Evolutionary conservation across 2,329 filamentous ascomycete species (phyloP).

Genomic region (Penicillium polonicum): DNA sequence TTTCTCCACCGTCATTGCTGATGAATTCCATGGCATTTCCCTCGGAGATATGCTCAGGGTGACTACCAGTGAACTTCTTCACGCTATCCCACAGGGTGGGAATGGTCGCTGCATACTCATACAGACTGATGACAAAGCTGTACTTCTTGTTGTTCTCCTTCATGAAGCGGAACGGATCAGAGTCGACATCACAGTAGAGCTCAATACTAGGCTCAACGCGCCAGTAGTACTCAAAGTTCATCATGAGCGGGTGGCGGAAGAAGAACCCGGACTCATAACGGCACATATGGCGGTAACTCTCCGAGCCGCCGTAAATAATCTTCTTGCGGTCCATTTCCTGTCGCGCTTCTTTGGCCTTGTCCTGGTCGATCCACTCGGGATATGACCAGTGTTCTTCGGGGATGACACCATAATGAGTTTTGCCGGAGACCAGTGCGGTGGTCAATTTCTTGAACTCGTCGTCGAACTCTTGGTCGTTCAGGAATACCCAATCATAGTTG

Average conservation of each 20-base stretch:
- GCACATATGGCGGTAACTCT: constrained; percentile 99
- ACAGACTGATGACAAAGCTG: constrained; percentile 91
- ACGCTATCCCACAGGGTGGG: constrained; percentile 92
- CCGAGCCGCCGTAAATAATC: constrained; percentile 96
- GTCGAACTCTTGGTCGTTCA: constrained; percentile 95
- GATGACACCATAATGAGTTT: constrained; percentile 86
- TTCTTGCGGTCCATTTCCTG: constrained; percentile 92
- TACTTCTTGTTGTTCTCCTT: constrained; percentile 97
- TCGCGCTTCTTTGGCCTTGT: constrained; percentile 84
- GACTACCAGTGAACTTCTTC: constrained; percentile 88
- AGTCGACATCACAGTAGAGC: constrained; percentile 92
- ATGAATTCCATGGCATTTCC: constrained; percentile 89
- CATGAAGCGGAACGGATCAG: constrained; percentile 97
- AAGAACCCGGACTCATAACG: constrained; percentile 99
- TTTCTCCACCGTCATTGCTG: constrained; percentile 85
- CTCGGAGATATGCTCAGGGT: constrained; percentile 81
- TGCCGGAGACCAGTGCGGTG: constrained; percentile 83
- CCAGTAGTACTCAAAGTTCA: constrained; percentile 99
- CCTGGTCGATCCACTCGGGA: constrained; percentile 91
- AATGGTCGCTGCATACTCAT: constrained; percentile 96
- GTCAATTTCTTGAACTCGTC: constrained; percentile 92
- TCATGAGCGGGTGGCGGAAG: constrained; percentile 90
- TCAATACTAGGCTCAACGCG: constrained; percentile 96
- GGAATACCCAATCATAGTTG: constrained; percentile 98
- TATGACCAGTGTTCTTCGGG: constrained; percentile 95